Conservation (phyloP, 495 filamentous ascomycete genomes). For the Podospora anserina region DNA sequence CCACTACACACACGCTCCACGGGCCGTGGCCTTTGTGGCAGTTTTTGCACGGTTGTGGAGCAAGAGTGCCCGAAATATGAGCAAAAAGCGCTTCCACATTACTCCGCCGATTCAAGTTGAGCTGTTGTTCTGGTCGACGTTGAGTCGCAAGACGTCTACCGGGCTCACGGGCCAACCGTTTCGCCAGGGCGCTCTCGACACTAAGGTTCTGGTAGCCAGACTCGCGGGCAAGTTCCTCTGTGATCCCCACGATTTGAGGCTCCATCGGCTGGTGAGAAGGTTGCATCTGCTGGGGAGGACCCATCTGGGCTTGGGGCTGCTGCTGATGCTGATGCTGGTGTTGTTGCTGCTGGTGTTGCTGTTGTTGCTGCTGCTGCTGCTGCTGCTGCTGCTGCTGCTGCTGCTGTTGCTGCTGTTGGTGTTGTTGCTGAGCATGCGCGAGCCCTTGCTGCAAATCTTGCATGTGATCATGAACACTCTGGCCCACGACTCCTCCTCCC, state of each 20-base stretch:
- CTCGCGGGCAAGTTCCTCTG: constrained; percentile 40
- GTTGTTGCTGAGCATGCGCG: constrained; percentile 15
- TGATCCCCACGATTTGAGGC: constrained; percentile 34
- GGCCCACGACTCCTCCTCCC: constrained; percentile 10
- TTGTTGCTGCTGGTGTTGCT: constrained; percentile 22
- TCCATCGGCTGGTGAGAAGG: constrained; percentile 34
- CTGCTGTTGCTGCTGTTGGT: constrained; percentile 24
- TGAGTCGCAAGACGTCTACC: constrained; percentile 45
- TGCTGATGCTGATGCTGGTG: constrained; percentile 28
- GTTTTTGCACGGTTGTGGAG: constrained; percentile 48
- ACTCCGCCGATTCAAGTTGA: constrained; percentile 46
- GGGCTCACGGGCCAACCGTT: constrained; percentile 43
- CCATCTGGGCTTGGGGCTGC: constrained; percentile 26
- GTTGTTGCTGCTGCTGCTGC: constrained; percentile 28
- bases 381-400: constrained; percentile 27
- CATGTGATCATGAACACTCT: constrained; percentile 25
- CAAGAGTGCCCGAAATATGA: constrained; percentile 45
- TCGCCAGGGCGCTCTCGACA: constrained; percentile 47
- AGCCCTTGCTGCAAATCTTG: constrained; percentile 18
- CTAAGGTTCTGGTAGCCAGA: constrained; percentile 42
- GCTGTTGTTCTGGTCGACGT: constrained; percentile 43
- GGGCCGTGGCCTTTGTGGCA: constrained; percentile 52
- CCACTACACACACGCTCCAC: constrained; percentile 46
- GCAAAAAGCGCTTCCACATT: constrained; percentile 52
- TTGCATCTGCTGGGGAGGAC: constrained; percentile 28